Base-by-base conservation (phyloP, 805 yeast genomes). In the Lipomyces orientalis region DNA sequence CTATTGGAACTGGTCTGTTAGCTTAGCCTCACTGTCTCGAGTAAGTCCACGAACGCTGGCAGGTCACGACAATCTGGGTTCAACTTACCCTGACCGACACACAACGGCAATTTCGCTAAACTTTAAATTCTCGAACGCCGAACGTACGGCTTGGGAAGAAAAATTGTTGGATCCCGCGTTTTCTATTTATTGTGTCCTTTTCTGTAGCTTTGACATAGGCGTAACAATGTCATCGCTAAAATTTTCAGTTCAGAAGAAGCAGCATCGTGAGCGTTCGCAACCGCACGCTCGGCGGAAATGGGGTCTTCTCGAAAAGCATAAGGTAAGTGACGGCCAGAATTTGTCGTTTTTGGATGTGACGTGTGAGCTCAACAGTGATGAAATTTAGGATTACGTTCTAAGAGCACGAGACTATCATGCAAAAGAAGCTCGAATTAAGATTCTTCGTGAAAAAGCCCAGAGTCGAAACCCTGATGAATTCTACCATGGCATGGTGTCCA, bases 191-290 rank as follows among this genome's bases (percentile, higher is more conserved):
- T 37, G 43, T 12, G 14, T 37, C 49, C n/a, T 16, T 6, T 43
- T 9, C n/a, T 43, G 49, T 43, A 16, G 49, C 16, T 46, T 29
- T 3, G 12, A n/a, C 22, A 43, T 43, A 43, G 25, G 2, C 22
- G 8, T 4, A 37, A 58, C 31, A 19, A 91, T 91, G 96, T 90
- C 90, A 46, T 90, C 89, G 71, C 80, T 90, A 43, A 94, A 90
- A 12, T 98, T 93, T 78, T 90, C 92, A 76, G 88, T 94, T 10
- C 98, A 94, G 79, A 95, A 96, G 82, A 95, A 92, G 76, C 98
- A 95, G 82, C 99, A 95, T 76, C 83, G 93, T 66, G 99, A 95
- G 81, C 87, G 99, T 75, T 86, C 97, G 5, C 99, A 95, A 79
- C 90, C 94, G 0, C 83, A 82, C 58, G 88, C 85, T 57, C 84